These are phyloP conservation scores for Davidsoniella neocaledoniae DNA, from an alignment of 2,329 filamentous ascomycete species.

Conservation along the genomic window DNA sequence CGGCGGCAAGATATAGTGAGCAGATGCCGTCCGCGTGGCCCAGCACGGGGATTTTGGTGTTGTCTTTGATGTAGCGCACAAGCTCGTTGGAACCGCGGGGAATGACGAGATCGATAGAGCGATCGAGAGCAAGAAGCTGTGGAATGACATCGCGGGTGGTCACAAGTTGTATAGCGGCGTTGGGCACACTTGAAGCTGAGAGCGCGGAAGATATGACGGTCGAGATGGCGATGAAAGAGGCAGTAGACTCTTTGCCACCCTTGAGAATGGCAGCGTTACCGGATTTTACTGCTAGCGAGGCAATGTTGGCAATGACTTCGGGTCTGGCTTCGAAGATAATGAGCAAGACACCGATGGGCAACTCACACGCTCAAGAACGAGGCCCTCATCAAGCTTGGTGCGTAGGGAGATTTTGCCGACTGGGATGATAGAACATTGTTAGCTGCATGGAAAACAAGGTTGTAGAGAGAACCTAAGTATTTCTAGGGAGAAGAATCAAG, in stretches of 20 bases:
- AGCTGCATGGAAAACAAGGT: constrained; percentile 8
- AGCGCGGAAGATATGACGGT: constrained; percentile 68
- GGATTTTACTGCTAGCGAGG: constrained; percentile 87
- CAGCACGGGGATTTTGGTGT: constrained; percentile 86
- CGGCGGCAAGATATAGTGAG: constrained; percentile 64
- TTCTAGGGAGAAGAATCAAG: neutral
- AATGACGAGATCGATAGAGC: constrained; percentile 86
- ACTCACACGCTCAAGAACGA: constrained; percentile 72
- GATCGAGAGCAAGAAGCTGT: constrained; percentile 69
- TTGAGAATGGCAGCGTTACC: constrained; percentile 95
- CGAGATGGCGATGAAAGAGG: constrained; percentile 88
- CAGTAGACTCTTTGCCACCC: constrained; percentile 86
- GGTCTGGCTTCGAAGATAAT: constrained; percentile 97
- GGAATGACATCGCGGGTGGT: constrained; percentile 83
- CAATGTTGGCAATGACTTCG: constrained; percentile 97
- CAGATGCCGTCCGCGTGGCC: constrained; percentile 94
- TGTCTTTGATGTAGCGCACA: constrained; percentile 74
- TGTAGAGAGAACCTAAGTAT: neutral
- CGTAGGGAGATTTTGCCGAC: constrained; percentile 73
- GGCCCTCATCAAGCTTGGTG: constrained; percentile 71
- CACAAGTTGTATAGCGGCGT: constrained; percentile 80
- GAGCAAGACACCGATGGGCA: constrained; percentile 90
- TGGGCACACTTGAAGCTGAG: constrained; percentile 50
- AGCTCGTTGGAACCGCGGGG: constrained; percentile 82
- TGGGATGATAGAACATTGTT: constrained; percentile 18